Percentiles rank a stretch among this genome's conserved stretches.
Evolutionary conservation across 768 basidiomycete species (phyloP).

Genomic region (Ramaria sp.): DNA sequence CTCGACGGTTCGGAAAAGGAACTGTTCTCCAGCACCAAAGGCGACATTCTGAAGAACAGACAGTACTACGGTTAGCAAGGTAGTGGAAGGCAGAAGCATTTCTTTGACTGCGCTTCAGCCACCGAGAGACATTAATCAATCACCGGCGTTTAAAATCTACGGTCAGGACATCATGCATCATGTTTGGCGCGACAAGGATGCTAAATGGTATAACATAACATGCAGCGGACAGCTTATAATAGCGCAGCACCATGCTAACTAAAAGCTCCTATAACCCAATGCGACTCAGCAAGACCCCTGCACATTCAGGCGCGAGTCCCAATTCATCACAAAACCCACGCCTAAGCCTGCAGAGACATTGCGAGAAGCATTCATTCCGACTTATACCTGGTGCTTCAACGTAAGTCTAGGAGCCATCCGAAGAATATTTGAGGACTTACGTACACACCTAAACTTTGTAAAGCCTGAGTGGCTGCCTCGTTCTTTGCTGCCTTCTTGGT

Average conservation of each 20-base stretch:
- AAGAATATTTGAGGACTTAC: slow-evolving; percentile 23
- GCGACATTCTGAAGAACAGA: not conserved
- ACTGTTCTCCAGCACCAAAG: not conserved
- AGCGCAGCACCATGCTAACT: no score
- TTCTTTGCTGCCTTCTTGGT: slow-evolving; percentile 76
- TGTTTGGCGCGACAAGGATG: no score
- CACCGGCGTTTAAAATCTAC: no score
- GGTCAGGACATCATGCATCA: no score
- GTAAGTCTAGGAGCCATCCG: not conserved
- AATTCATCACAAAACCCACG: not conserved
- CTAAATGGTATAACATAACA: no score
- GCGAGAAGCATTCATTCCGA: not conserved
- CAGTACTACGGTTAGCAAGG: not conserved
- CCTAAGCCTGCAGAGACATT: slow-evolving; percentile 2
- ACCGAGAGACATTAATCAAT: no score
- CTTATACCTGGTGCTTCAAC: not conserved
- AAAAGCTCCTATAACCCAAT: no score
- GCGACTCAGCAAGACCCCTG: not conserved
- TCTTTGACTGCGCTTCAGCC: not conserved
- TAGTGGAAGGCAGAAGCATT: not conserved
- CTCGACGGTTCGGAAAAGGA: not conserved
- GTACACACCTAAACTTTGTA: slow-evolving; percentile 45
- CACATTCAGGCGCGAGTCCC: not conserved
- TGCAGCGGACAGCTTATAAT: no score
- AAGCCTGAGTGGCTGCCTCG: slow-evolving; percentile 70